A percentile compares a stretch with the other conserved stretches of the same genome.
phyloP scores from a whole-genome alignment of 2,329 filamentous ascomycete genomes.

The Hirsutella thompsonii region DNA sequence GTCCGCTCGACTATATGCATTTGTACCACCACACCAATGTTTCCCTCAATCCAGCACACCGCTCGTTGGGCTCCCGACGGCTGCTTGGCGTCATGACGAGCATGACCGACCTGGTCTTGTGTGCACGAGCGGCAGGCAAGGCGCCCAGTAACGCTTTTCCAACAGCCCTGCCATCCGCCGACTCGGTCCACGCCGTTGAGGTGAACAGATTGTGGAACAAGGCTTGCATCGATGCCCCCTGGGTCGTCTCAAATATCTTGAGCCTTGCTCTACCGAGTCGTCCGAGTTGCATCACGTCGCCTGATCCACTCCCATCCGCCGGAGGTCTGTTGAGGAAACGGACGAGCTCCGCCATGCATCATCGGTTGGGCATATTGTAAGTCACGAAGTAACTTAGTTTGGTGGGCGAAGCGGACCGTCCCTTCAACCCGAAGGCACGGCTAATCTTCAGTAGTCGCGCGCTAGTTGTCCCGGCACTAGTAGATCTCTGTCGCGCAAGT shows the following conservation, averaged over 20 bases:
- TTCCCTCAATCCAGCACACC: background rate
- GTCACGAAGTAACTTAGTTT: background rate
- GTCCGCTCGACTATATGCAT: background rate
- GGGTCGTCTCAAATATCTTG: too few relatives aligned
- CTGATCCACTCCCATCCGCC: too few relatives aligned
- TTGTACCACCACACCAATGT: background rate
- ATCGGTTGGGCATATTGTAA: too few relatives aligned
- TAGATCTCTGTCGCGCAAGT: too few relatives aligned
- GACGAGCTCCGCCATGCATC: too few relatives aligned
- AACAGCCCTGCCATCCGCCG: background rate
- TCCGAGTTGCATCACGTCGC: too few relatives aligned
- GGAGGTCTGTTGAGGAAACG: too few relatives aligned
- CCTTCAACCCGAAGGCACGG: background rate
- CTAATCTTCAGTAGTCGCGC: background rate
- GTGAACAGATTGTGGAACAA: background rate
- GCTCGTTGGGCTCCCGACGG: slow-evolving; percentile 1
- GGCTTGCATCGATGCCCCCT: background rate
- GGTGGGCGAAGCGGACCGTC: background rate
- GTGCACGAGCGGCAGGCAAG: background rate
- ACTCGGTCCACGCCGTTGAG: background rate
- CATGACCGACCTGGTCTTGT: background rate
- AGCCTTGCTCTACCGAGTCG: too few relatives aligned
- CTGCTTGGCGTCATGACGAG: background rate
- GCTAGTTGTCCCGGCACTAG: background rate
- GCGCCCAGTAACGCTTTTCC: background rate